Percentiles rank a stretch among this genome's conserved stretches.
phyloP scores from a whole-genome alignment of 176 grass and related monocot species.

The Oryza rufipogon region DNA sequence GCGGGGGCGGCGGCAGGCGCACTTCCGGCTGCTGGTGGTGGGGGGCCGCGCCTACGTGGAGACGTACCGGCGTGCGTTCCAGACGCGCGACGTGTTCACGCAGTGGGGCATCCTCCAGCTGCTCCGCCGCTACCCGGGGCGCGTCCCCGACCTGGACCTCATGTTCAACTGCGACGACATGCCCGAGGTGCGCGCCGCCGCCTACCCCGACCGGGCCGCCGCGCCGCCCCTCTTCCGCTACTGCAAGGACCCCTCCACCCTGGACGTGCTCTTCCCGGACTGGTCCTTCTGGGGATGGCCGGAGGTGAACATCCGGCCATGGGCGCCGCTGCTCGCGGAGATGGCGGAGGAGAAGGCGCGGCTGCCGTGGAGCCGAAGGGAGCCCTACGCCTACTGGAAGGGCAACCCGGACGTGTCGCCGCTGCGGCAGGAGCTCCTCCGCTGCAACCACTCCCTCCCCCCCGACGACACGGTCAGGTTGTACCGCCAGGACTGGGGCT shows the following conservation, averaged over 20 bases:
- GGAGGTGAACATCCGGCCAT: slow-evolving; percentile 71
- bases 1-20: slow-evolving; percentile 39
- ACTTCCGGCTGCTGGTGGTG: slow-evolving; percentile 63
- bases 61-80: slow-evolving; percentile 55
- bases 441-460: slow-evolving; percentile 42
- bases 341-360: slow-evolving; percentile 14
- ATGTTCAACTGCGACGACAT: slow-evolving; percentile 83
- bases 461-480: slow-evolving; percentile 38
- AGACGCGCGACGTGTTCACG: slow-evolving; percentile 76
- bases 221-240: slow-evolving; percentile 81
- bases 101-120: slow-evolving; percentile 88
- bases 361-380: slow-evolving; percentile 53
- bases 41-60: slow-evolving; percentile 63
- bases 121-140: slow-evolving; percentile 65
- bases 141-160: slow-evolving; percentile 78
- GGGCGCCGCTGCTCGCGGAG: slow-evolving; percentile 69
- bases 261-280: slow-evolving; percentile 85
- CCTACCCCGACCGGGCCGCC: slow-evolving; percentile 2
- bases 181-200: slow-evolving; percentile 33
- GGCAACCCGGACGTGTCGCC: slow-evolving; percentile 47
- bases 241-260: slow-evolving; percentile 69
- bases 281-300: slow-evolving; percentile 99
- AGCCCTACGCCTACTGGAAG: slow-evolving; percentile 80
- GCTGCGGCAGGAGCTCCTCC: slow-evolving; percentile 48
- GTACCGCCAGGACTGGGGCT: slow-evolving; percentile 65